These are phyloP conservation scores for Cytospora piceicola DNA, from an alignment of 2,329 filamentous ascomycete genomes.

Conservation along the genomic window DNA sequence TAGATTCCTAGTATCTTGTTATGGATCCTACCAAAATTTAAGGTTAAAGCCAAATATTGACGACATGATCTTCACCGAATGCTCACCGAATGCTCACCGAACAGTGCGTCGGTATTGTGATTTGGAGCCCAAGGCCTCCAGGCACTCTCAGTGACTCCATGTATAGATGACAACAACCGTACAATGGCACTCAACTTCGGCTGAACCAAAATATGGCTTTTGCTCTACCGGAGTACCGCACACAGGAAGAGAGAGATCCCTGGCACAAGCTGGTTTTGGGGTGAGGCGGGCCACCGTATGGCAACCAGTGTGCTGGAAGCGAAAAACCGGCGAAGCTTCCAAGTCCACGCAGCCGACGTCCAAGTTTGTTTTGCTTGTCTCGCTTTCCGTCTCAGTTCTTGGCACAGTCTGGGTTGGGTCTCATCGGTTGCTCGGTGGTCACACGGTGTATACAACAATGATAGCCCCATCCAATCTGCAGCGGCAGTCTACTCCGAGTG, in stretches of 20 bases:
- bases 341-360: background rate
- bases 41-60: too few species aligned
- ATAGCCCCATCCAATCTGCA: slow-evolving; percentile 14
- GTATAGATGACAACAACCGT: background rate
- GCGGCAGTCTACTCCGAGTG: slow-evolving; percentile 2
- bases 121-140: too few species aligned
- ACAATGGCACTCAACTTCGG: background rate
- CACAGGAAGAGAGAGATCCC: background rate
- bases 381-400: background rate
- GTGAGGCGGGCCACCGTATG: background rate
- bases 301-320: too few species aligned
- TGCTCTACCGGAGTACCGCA: background rate
- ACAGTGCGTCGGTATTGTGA: too few species aligned
- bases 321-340: background rate
- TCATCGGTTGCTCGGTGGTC: slow-evolving; percentile 34
- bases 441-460: slow-evolving; percentile 36
- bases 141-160: too few species aligned
- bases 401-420: background rate
- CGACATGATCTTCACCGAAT: too few species aligned
- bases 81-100: too few species aligned
- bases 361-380: background rate
- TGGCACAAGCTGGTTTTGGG: background rate
- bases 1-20: background rate
- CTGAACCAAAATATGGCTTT: background rate
- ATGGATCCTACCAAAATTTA: too few species aligned